Evolutionary conservation across 768 basidiomycete species (phyloP), one percentile per base, ranked within the genome.

Genomic region (Trametes gibbosa): DNA sequence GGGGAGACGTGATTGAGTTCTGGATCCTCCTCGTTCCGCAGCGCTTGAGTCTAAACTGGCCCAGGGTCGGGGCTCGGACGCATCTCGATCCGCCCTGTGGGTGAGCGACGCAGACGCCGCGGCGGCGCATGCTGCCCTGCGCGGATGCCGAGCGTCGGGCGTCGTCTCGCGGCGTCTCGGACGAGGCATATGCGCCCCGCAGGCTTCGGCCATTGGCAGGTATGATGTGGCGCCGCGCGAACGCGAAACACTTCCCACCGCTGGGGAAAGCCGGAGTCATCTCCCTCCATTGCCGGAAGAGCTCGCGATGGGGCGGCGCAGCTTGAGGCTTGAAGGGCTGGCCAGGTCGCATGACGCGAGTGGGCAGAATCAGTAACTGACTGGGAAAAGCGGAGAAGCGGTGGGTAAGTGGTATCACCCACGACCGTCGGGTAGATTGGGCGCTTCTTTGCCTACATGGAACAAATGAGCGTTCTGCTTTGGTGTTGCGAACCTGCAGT

Each of bases 351-450:
- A 32, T 5, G 29, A 10, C 29, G 29, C 29, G 29, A 10, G 10
- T 32, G 29, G 29, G 29, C 5, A 32, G 29, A 5, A 21, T 17
- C 47, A 19, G 23, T 24, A 6, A 10, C 41, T 24, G 43, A 14
- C 21, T 10, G 43, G 2, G 23, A 21, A 35, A 39, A 21, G 6
- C 21, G 50, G n/a, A 27, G 45, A 25, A 25, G 32, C 4, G 24
- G 24, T 42, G 29, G 58, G 46, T 34, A 49, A 39, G 37, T 14
- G 39, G 39, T 10, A 14, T 53, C 53, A 29, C 9, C 59, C 59
- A 61, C 59, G 59, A 61, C 50, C 41, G 54, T 61, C 59, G 59
- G 59, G 59, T 32, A 27, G 40, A 23, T 23, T 24, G 34, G 24
- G 58, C 52, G 59, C 48, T 35, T 50, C 19, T 8, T 10, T 2